Evolutionary conservation across 345 rosid genomes (phyloP).

Genomic region (Boechera retrofracta): DNA sequence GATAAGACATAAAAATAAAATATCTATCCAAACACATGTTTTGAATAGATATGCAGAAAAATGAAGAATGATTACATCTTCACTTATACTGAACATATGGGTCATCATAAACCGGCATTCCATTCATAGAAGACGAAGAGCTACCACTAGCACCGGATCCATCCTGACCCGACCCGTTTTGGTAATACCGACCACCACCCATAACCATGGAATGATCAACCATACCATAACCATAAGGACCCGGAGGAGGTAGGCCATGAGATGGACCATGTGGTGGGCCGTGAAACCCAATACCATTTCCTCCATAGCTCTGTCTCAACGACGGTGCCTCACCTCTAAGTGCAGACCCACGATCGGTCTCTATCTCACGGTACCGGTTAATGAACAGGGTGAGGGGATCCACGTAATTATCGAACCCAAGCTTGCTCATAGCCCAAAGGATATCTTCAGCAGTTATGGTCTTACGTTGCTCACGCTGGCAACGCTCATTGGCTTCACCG

Average conservation of each 20-base stretch:
- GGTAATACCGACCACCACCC: constrained; percentile 41
- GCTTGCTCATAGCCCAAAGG: constrained; percentile 69
- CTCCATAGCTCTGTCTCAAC: constrained; percentile 22
- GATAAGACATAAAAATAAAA: constrained; percentile 20
- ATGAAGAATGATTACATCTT: constrained; percentile 7
- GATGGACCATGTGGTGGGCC: constrained; percentile 16
- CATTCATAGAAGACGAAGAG: constrained; percentile 32
- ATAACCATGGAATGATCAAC: constrained; percentile 41
- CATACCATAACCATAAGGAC: constrained; percentile 37
- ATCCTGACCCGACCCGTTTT: constrained; percentile 41
- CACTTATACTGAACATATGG: constrained; percentile 45
- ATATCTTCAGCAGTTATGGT: constrained; percentile 74
- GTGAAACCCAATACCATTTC: constrained; percentile 35
- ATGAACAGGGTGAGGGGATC: constrained; percentile 54
- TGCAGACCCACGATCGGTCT: constrained; percentile 44
- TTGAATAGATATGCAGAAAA: constrained; percentile 9
- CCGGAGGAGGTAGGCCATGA: constrained; percentile 19
- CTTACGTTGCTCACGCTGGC: constrained; percentile 75
- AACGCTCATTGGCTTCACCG: constrained; percentile 74
- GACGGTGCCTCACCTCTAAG: constrained; percentile 37
- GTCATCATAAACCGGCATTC: constrained; percentile 41
- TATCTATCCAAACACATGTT: constrained; percentile 18
- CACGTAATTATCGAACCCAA: constrained; percentile 66
- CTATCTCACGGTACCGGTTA: constrained; percentile 55
- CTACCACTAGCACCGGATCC: constrained; percentile 32